Conservation (phyloP, 306 rosid genomes). For the apple (Malus domestica) region DNA sequence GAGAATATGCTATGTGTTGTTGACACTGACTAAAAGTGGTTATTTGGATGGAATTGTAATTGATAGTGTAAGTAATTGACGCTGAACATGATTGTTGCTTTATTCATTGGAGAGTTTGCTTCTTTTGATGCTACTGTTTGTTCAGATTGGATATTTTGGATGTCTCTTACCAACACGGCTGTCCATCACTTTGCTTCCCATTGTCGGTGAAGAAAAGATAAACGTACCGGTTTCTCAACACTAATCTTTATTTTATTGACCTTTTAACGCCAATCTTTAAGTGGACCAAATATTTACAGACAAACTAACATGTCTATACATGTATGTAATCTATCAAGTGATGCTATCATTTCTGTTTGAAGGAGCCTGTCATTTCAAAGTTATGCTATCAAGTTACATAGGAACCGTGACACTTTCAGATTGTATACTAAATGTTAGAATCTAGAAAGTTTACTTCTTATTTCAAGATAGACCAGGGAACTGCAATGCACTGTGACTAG, state of each 20-base stretch:
- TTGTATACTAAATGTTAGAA: not conserved
- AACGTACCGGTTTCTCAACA: not conserved
- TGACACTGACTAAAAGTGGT: constrained; percentile 76
- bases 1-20: constrained; percentile 74
- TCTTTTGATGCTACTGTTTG: not conserved
- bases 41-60: constrained; percentile 81
- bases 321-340: not conserved
- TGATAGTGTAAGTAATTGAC: constrained; percentile 65
- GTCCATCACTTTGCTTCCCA: not conserved
- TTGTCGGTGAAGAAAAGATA: not conserved
- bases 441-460: not conserved
- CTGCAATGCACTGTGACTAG: not conserved
- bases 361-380: not conserved
- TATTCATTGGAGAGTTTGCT: not conserved
- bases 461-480: not conserved
- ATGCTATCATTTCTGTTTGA: not conserved
- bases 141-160: not conserved
- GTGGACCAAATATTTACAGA: not conserved
- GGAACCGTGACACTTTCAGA: not conserved
- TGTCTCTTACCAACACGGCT: not conserved
- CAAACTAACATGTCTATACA: not conserved
- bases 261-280: not conserved
- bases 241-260: not conserved
- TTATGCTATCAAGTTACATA: not conserved
- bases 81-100: not conserved